Base-by-base conservation (phyloP, 176 grass and related monocot species). In the Cenchrus purpureus region DNA sequence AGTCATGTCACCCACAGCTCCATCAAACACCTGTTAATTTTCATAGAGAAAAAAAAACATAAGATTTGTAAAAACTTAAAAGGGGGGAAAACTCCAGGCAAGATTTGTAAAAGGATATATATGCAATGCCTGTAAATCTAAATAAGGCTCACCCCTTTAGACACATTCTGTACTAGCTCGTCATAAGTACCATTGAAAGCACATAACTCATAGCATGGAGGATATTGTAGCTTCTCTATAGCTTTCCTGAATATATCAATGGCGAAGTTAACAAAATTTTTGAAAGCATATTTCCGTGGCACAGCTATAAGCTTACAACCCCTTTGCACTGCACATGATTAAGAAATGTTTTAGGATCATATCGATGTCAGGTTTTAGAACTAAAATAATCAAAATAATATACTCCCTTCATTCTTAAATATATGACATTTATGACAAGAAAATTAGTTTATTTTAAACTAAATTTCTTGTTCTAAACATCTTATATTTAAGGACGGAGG, bases 1-100 rank as follows among this genome's bases (percentile, higher is more conserved):
- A 4, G 91, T 97, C 32, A 80, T 60, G n/a, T 95, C 93, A 32
- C 93, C 93, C 22, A 89, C 86, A 73, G 58, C 58, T 61, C 58
- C 58, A 61, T 61, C 58, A 25, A 61, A 61, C 58, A 61, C 58
- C 58, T 61, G 20, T 25, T 61, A 25, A 22, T 22, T 25, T 25
- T 10, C 6, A 25, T 43, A 37, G 7, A 45, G 17, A 7, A 14
- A 71, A 32, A 59, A 20, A 60, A 60, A 60, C 10, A 2, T 15
- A 58, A 58, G 34, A 49, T 8, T 8, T 1, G 8, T 48, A 8
- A 8, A 48, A 49, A 49, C 6, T 3, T 44, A 22, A 10, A 22
- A 22, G 19, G 3, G 31, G 44, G 25, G 25, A 62, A 25, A 46
- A 12, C 4, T 78, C 10, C 45, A 16, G 44, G 19, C 29, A 44